Percentiles rank a stretch among this genome's conserved stretches.
These are phyloP conservation scores for Hirsutella minnesotensis DNA, from an alignment of 2,329 filamentous ascomycete species.

Conservation along the genomic window DNA sequence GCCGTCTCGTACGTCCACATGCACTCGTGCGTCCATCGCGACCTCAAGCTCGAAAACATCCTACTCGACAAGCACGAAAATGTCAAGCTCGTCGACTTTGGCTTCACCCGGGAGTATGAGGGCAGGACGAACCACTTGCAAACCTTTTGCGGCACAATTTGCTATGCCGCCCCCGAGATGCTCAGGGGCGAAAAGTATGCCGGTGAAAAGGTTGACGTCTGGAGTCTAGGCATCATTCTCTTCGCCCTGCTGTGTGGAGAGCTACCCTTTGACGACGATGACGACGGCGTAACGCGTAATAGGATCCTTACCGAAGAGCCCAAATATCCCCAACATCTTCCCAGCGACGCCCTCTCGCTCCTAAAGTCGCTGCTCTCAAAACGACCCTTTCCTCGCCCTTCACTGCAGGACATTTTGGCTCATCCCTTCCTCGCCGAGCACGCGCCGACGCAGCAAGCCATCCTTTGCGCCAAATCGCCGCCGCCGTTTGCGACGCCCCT, in stretches of 20 bases:
- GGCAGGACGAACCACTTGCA: conserved; percentile 89
- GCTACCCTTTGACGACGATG: conserved; percentile 91
- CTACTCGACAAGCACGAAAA: conserved; percentile 93
- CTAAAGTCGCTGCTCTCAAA: conserved; percentile 80
- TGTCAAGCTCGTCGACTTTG: conserved; percentile 95
- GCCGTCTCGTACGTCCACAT: conserved; percentile 92
- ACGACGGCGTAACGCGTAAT: conserved; percentile 74
- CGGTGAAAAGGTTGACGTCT: conserved; percentile 95
- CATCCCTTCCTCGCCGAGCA: conserved; percentile 83
- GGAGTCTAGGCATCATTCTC: conserved; percentile 77
- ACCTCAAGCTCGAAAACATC: conserved; percentile 85
- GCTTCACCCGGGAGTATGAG: conserved; percentile 95
- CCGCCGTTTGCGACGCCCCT: conserved; percentile 74
- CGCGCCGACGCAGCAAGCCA: conserved; percentile 78
- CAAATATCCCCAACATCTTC: conserved; percentile 69
- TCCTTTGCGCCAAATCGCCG: conserved; percentile 69
- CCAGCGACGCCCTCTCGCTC: conserved; percentile 64
- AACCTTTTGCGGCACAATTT: conserved; percentile 95
- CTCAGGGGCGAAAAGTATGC: conserved; percentile 96
- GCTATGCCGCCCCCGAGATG: conserved; percentile 98
- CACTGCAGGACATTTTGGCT: conserved; percentile 71
- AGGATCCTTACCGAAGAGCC: conserved; percentile 81
- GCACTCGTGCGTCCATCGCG: conserved; percentile 90
- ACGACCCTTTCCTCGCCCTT: conserved; percentile 70
- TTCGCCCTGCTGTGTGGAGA: conserved; percentile 75